These are phyloP conservation scores for Crucihimalaya himalaica DNA, from an alignment of 345 rosid genomes.

Conservation along the genomic window DNA sequence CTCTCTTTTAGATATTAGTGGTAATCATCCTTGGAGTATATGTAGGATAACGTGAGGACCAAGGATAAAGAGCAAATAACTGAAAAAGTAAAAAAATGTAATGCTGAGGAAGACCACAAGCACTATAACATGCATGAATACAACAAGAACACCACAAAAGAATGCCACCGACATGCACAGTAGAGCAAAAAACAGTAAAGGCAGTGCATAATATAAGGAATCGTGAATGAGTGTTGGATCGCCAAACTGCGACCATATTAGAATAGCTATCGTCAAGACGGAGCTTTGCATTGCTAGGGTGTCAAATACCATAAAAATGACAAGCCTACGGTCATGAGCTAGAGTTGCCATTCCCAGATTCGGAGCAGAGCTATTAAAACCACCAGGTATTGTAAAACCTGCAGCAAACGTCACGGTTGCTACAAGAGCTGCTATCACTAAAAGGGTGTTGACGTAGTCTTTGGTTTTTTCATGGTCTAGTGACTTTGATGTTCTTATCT, in stretches of 20 bases:
- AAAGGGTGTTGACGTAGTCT: not conserved
- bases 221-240: not conserved
- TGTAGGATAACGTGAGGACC: not conserved
- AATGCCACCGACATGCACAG: not conserved
- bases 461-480: not conserved
- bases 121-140: not conserved
- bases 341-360: not conserved
- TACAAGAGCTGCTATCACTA: slow-evolving; percentile 12
- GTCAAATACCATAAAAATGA: not conserved
- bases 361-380: slow-evolving; percentile 7
- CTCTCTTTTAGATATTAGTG: no score
- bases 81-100: not conserved
- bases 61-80: not conserved
- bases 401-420: slow-evolving; percentile 12
- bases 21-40: no score
- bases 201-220: not conserved
- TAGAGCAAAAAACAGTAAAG: not conserved
- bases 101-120: not conserved
- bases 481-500: no score
- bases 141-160: not conserved
- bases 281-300: not conserved
- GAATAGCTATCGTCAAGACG: not conserved
- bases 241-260: slow-evolving; percentile 13
- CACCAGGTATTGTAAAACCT: slow-evolving; percentile 22
- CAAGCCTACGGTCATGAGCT: not conserved